phyloP scores from a whole-genome alignment of 257 asterid genomes.

The Marsdenia floribunda region DNA sequence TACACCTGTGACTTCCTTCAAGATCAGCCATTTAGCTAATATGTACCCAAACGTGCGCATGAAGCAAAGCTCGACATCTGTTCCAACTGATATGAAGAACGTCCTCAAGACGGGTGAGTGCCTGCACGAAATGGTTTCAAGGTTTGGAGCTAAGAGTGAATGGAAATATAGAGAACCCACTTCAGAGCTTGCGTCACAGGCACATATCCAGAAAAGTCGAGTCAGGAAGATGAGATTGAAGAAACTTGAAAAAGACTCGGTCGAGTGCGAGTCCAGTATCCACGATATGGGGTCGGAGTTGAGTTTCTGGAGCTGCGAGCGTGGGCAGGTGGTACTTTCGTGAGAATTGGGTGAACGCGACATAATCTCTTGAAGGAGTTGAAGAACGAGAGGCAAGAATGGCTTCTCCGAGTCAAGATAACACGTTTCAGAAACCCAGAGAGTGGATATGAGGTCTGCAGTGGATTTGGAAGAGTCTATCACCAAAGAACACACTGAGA shows the following conservation, averaged over 20 bases:
- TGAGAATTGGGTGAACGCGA: slow-evolving; percentile 61
- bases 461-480: slow-evolving; percentile 22
- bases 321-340: slow-evolving; percentile 59
- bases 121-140: slow-evolving; percentile 46
- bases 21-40: slow-evolving; percentile 59
- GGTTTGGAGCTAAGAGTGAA: slow-evolving; percentile 52
- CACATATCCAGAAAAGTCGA: slow-evolving; percentile 72
- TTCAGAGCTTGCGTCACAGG: slow-evolving; percentile 56
- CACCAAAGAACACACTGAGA: slow-evolving; percentile 42
- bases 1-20: slow-evolving; percentile 39
- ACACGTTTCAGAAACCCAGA: slow-evolving; percentile 69
- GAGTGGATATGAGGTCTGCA: slow-evolving; percentile 15
- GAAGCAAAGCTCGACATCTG: slow-evolving; percentile 76
- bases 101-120: slow-evolving; percentile 56
- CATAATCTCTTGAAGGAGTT: slow-evolving; percentile 67
- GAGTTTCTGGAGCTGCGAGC: slow-evolving; percentile 54
- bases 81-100: slow-evolving; percentile 61
- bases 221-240: slow-evolving; percentile 62
- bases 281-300: slow-evolving; percentile 64
- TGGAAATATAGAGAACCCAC: slow-evolving; percentile 67
- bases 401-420: slow-evolving; percentile 50
- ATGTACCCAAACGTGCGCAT: slow-evolving; percentile 78
- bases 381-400: slow-evolving; percentile 65
- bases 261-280: slow-evolving; percentile 73
- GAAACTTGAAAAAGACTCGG: slow-evolving; percentile 75